Conservation (phyloP, 768 basidiomycete species). For the Sporobolomyces roseus region DNA sequence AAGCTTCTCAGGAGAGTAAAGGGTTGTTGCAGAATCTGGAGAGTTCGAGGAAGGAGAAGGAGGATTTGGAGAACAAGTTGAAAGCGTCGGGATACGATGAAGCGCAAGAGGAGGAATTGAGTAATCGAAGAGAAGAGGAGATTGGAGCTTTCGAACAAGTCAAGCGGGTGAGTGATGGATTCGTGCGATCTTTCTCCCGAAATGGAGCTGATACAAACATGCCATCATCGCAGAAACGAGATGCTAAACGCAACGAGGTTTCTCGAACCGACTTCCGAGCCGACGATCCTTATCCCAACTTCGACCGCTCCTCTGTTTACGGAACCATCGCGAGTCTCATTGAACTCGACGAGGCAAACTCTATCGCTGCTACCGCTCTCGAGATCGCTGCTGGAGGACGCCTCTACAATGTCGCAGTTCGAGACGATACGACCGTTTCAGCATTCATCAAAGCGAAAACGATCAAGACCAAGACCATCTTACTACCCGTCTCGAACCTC, state of each 20-base stretch:
- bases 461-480: constrained; percentile 36
- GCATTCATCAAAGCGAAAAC: constrained; percentile 37
- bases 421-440: constrained; percentile 27
- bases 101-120: constrained; percentile 62
- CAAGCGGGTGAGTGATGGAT: constrained; percentile 59
- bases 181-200: background rate
- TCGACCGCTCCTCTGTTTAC: constrained; percentile 81
- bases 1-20: constrained; percentile 75
- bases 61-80: constrained; percentile 57
- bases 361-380: constrained; percentile 77
- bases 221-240: constrained; percentile 57
- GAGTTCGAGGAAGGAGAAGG: constrained; percentile 55
- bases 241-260: constrained; percentile 48
- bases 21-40: constrained; percentile 70
- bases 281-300: constrained; percentile 66
- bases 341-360: constrained; percentile 64
- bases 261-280: constrained; percentile 73
- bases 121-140: constrained; percentile 55
- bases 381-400: constrained; percentile 87
- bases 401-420: constrained; percentile 65
- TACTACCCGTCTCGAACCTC: constrained; percentile 27
- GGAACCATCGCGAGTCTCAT: constrained; percentile 90
- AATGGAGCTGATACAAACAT: background rate
- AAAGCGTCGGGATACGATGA: constrained; percentile 68
- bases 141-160: constrained; percentile 57